A percentile compares a stretch with the other conserved stretches of the same genome.
Evolutionary conservation across 2,329 filamentous ascomycete genomes (phyloP).

Genomic region (Cercospora nicotianae): DNA sequence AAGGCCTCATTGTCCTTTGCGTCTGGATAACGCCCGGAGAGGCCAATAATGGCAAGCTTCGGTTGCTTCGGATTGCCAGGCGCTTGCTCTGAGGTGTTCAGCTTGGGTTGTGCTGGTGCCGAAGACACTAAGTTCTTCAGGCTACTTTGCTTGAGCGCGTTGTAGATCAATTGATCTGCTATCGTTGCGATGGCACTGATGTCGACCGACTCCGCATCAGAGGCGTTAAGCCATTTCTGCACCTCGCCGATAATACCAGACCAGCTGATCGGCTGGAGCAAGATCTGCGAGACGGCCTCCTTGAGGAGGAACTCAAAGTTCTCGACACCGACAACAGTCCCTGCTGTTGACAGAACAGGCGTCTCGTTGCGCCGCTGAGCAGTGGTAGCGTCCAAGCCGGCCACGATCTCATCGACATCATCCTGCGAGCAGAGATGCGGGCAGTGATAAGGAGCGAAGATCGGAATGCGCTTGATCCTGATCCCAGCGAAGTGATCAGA

Average conservation of each 20-base stretch:
- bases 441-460: constrained; percentile 15
- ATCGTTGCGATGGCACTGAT: background rate
- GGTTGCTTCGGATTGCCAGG: background rate
- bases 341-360: background rate
- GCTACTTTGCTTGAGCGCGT: background rate
- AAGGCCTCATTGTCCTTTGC: background rate
- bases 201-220: background rate
- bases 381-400: background rate
- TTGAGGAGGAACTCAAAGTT: background rate
- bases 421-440: constrained; percentile 23
- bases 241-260: background rate
- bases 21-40: background rate
- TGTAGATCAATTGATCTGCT: constrained; percentile 5
- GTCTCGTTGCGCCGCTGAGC: background rate
- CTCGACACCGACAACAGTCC: background rate
- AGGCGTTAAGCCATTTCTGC: constrained; percentile 4
- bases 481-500: background rate
- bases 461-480: constrained; percentile 1
- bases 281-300: background rate
- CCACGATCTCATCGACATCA: constrained; percentile 5
- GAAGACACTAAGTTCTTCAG: background rate
- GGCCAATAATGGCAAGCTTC: background rate
- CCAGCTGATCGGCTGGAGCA: constrained; percentile 9
- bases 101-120: background rate
- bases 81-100: background rate